Evolutionary conservation across 352 stramenopile species (phyloP), one percentile per base, ranked within the genome.

Genomic region (Pythium phragmitis): DNA sequence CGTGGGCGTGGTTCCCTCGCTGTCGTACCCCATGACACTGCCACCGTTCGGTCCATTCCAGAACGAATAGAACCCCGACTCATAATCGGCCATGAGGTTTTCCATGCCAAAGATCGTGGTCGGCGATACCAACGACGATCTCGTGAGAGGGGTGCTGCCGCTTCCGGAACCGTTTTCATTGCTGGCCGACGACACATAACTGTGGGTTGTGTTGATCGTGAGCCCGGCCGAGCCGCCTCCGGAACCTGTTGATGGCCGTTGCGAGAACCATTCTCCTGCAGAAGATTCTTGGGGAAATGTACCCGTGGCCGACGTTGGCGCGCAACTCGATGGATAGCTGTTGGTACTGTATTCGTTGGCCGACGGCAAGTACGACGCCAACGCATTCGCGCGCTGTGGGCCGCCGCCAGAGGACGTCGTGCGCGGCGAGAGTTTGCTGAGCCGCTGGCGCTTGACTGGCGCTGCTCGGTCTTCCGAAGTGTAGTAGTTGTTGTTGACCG

Each of bases 71-170:
- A 92, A 73, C 1, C 76, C 72, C 21, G 81, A 69, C 51, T 92
- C 83, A 53, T 90, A 90, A 37, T 92, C 81, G 3, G 77, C 72
- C n/a, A 91, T 69, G 51, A 89, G 72, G 3, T 82, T 80, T 28
- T 83, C 73, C 36, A 86, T 77, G 36, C 75, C 68, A 63, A 89
- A 80, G 60, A 89, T 78, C 16, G 71, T 77, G 42, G 64, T 83
- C 5, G 78, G 74, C 19, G 75, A 81, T 48, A 68, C 69, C 33
- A 85, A 69, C 23, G 72, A 73, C 19, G 75, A 65, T 39, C 53
- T 43, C 28, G 55, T 55, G 30, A 41, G 41, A 12, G 64, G 48
- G 7, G 7, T 48, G 12, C 4, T 8, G 3, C 33, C 45, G 3
- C 46, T n/a, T 4, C 26, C 13, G 28, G 19, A 41, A 12, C 9